Evolutionary conservation across 345 rosid genomes (phyloP), one percentile per base, ranked within the genome.

Genomic region (thale cress (Arabidopsis thaliana)): DNA sequence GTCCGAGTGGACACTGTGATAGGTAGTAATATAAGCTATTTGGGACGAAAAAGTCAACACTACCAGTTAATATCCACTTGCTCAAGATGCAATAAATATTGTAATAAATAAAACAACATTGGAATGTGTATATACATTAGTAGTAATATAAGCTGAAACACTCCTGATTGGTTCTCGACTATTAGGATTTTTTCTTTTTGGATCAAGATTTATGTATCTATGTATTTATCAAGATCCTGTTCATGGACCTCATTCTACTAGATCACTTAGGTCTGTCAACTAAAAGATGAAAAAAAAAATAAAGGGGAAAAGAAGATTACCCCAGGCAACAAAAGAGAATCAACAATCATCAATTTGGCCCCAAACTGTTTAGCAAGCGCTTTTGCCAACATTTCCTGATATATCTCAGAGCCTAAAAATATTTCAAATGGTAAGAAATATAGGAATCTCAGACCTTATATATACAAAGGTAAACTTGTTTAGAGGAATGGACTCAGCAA

Each of bases 281-380:
- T 11, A 53, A 25, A 25, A 25, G 32, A 11, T 25, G 25, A 70
- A 48, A 42, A 36, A 14, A 65, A 25, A 65, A 44, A 24, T 23
- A 41, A 32, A 23, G 8, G 4, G n/a, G 13, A 13, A 5, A 36
- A 13, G 70, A 82, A 66, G 71, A 89, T 84, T 96, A 96, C 99
- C 79, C 99, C 97, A 59, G 99, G 99, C 77, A 90, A 82, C 71
- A 85, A 65, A 81, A 93, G 93, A 67, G 99, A 90, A 72, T 92
- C 97, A 59, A 93, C 87, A 60, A 93, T 74, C 40, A 96, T 87
- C 69, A 96, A 69, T 77, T 82, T 89, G 76, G 96, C 99, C 78
- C 88, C 89, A 80, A 84, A 83, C 78, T 87, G 80, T 81, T 96
- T 96, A 5, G 96, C 94, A 83, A 96, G 93, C 32, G 97, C 96